Evolutionary conservation across 2,329 filamentous ascomycete species (phyloP), one percentile per base, ranked within the genome.

Genomic region (Nothophoma quercina): DNA sequence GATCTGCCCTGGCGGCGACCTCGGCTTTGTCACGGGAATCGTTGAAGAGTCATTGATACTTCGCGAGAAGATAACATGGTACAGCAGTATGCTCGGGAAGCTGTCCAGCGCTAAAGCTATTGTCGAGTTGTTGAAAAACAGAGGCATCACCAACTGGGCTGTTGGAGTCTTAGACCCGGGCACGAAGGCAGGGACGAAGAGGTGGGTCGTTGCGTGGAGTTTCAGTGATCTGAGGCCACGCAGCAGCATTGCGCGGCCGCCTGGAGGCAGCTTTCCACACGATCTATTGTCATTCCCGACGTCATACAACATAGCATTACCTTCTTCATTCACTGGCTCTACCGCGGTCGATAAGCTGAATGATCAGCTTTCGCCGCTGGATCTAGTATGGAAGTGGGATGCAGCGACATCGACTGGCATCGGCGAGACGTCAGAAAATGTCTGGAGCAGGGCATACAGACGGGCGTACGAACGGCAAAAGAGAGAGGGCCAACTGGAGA

Each of bases 191-290:
- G 88, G 86, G 69, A 98, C 95, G 23, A 85, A 87, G 44, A 80
- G 95, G 15, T 98, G 93, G 93, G 91, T 87, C 1, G 76, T 98
- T 2, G 95, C 83, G 0, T 99, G 95, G 95, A 96, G 89, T 64
- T 96, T 91, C 75, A 77, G 78, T 2, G 79, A 84, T 43, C 78
- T 84, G 67, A 80, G 93, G 36, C 91, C 93, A 2, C 71, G 78
- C 4, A 80, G 81, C 70, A 79, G 59, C 19, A 58, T 71, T 12
- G 68, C 66, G 6, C 63, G 69, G 5, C 56, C 64, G 10, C 62
- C 63, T 4, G 78, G 69, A 12, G 74, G 84, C 7, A 52, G 43
- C 32, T 52, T 52, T 10, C 77, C 78, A 2, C 83, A 82, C 59
- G 75, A 79, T 18, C 70, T 81, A 9, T 70, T 85, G 5, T 83